Base-by-base conservation (phyloP, 2,329 filamentous ascomycete genomes). In the Colletotrichum tropicale region DNA sequence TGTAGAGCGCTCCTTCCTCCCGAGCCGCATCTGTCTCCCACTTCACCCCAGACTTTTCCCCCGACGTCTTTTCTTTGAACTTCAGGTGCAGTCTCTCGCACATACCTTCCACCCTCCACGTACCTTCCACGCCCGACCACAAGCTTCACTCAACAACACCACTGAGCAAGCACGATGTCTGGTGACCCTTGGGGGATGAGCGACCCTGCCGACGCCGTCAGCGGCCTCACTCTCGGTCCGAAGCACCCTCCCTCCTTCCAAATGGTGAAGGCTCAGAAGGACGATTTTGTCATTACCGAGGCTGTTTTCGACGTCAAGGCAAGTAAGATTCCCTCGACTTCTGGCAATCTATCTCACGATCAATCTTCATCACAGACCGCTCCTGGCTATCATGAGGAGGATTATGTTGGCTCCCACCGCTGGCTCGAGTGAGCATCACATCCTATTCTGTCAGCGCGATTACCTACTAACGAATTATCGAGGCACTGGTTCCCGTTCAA, bases 401-500 rank as follows among this genome's bases (percentile, higher is more conserved):
- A 28, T 9, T 34, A 66, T 15, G 71, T 76, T 26, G 74, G 55
- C 26, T 34, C 30, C 26, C 18, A 32, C 34, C 55, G 64, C 6
- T 76, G 74, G 74, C 66, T 75, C 34, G n/a, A 18, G 71, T 75
- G n/a, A 55, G 70, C 32, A 10, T 18, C n/a, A 12, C 43, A 21
- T 21, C n/a, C n/a, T 48, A 52, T 52, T 7, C n/a, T 52, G n/a
- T 16, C 12, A 56, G 3, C 3, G 8, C 24, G 24, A 6, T 5
- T 18, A 30, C 21, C 18, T 6, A 12, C 24, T 18, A 30, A 16
- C 18, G n/a, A 30, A 38, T 34, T 60, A n/a, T n/a, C 3, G 8
- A 76, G 71, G 5, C 26, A 36, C 9, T 76, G 66, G 74, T 76
- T 75, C 18, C 73, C 72, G 12, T 24, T 62, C 12, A 73, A 75